phyloP scores from a whole-genome alignment of 768 basidiomycete genomes.

The Tulasnella sp. region DNA sequence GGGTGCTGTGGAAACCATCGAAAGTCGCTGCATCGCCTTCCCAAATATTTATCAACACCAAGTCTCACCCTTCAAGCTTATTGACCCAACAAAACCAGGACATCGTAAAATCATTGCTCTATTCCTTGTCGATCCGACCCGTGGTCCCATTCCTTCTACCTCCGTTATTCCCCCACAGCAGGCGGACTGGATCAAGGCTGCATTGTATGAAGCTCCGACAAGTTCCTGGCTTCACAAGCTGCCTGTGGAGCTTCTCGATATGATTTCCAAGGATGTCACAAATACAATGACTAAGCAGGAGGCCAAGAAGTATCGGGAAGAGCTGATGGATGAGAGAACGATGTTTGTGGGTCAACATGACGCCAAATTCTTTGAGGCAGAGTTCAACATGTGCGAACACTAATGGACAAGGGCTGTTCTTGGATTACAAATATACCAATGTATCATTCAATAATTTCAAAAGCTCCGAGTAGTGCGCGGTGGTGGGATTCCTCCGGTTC shows the following conservation, averaged over 20 bases:
- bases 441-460: too few species aligned
- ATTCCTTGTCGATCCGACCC: slow-evolving; percentile 36
- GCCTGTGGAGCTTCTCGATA: slow-evolving; percentile 5
- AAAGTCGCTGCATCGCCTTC: slow-evolving; percentile 34
- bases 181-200: slow-evolving; percentile 32
- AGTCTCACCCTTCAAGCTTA: slow-evolving; percentile 30
- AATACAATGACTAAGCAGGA: slow-evolving; percentile 5
- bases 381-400: slow-evolving; percentile 13
- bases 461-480: too few species aligned
- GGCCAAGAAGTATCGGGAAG: background rate
- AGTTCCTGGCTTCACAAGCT: background rate
- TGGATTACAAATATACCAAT: too few species aligned
- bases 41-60: slow-evolving; percentile 46
- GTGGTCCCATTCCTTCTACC: slow-evolving; percentile 31
- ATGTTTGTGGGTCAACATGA: background rate
- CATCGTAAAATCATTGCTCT: slow-evolving; percentile 34
- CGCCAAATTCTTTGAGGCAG: background rate
- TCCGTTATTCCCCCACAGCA: slow-evolving; percentile 40
- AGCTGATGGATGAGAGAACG: slow-evolving; percentile 13
- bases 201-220: slow-evolving; percentile 20
- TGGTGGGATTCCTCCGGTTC: too few species aligned
- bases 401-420: too few species aligned
- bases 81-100: slow-evolving; percentile 32
- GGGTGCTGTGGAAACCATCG: slow-evolving; percentile 27
- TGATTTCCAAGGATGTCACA: background rate